Base-by-base conservation (phyloP, 495 filamentous ascomycete genomes). In the Penicillium chermesinum region DNA sequence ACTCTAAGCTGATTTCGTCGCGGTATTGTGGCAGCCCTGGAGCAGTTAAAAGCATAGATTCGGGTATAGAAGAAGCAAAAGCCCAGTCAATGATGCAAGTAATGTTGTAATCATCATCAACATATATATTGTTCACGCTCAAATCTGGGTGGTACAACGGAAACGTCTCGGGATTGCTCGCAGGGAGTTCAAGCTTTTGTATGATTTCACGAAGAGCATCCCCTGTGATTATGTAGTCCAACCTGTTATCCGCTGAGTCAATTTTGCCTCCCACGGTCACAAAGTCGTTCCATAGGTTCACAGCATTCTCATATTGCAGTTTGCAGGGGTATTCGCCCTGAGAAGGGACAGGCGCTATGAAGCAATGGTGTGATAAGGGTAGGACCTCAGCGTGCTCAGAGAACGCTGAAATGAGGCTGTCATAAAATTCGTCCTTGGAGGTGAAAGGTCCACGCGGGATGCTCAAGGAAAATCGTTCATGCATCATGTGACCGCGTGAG, bases 51-150 rank as follows among this genome's bases (percentile, higher is more conserved):
- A 69, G 52, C 44, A 56, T 51, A 10, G 51, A 37, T 37, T 58
- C 43, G 44, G 63, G 63, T 38, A 66, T 18, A 12, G 52, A 51
- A 27, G 55, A 58, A 47, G 48, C 22, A 25, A 62, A 62, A 35
- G 41, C 49, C 65, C 64, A 71, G 49, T 71, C 62, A 32, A 71
- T 65, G 17, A 71, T 53, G 40, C 62, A 63, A 3, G 64, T 69
- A 41, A 67, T 63, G 21, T 69, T 69, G 21, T 53, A 67, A 22
- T 61, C 35, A 32, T 67, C 57, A 48, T 69, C 62, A 45, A 71
- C 59, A 47, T 58, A 67, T 47, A 69, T 64, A 43, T 71, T 63
- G 20, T 63, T 55, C 14, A 55, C 56, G 16, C 59, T 63, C 35
- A 54, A 13, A 41, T 58, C 50, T 17, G 48, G 35, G 25, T 56